These are phyloP conservation scores for Colletotrichum scovillei DNA, from an alignment of 2,329 filamentous ascomycete species.

Conservation along the genomic window DNA sequence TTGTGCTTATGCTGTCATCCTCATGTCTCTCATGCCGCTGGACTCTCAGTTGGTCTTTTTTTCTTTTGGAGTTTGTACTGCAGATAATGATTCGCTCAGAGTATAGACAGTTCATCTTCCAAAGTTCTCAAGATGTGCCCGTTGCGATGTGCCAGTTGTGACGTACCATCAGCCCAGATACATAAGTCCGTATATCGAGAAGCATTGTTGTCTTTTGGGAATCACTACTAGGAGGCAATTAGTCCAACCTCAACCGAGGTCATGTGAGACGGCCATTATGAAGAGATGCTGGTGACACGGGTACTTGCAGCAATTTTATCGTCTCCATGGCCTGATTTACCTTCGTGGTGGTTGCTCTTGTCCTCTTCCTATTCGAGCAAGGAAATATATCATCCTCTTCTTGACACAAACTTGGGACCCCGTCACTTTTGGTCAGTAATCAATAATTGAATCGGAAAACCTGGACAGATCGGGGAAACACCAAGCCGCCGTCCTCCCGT, in stretches of 20 bases:
- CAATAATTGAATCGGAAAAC: background rate
- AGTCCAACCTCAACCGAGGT: background rate
- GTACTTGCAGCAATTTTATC: background rate
- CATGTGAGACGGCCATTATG: too few species aligned
- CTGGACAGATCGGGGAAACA: background rate
- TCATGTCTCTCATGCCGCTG: background rate
- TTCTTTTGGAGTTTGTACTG: background rate
- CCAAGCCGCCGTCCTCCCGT: background rate
- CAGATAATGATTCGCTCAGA: conserved; percentile 14
- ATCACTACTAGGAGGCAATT: too few species aligned
- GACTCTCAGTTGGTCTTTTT: background rate
- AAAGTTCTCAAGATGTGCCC: background rate
- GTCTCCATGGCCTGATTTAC: background rate
- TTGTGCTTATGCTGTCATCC: background rate
- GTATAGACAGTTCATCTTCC: conserved; percentile 14
- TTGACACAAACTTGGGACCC: background rate
- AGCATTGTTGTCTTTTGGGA: background rate
- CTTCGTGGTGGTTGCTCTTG: background rate
- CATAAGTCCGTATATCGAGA: too few species aligned
- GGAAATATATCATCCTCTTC: background rate
- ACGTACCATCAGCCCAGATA: background rate
- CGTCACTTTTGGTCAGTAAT: background rate
- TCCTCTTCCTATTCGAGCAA: background rate
- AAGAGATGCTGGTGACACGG: background rate
- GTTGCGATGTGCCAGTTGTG: background rate